Base-by-base conservation (phyloP, 2,329 filamentous ascomycete species). In the Fusarium avenaceum region DNA sequence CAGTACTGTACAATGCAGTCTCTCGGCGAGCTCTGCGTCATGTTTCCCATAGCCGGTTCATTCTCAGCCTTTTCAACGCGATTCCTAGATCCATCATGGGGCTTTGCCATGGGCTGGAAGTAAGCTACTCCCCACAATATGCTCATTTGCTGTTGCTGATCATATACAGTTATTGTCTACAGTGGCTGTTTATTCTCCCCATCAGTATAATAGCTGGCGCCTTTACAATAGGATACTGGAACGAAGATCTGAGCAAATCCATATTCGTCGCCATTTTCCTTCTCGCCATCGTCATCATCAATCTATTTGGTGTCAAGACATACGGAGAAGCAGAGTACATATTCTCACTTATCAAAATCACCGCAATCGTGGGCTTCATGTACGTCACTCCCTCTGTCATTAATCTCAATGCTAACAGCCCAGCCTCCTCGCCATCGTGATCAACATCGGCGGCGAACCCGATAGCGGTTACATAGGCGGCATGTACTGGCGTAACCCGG, bases 61-160 rank as follows among this genome's bases (percentile, higher is more conserved):
- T 98, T 97, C 77, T 93, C 93, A 0, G 91, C 93, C 7, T 97
- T 94, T 79, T 96, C 94, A n/a, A 97, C 93, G 13, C 89, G 95
- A 14, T 97, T 98, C 74, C 79, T 98, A 14, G 94, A 97, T 76
- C 95, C 94, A 0, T 94, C 94, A 1, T 97, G 93, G 93, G 94
- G 94, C 0, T 97, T 97, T 75, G 92, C 93, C 26, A 96, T 97
- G 93, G 94, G 93, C 10, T 97, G 93, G 93, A 97, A 96, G 85
- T 92, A 78, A 78, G 87, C 85, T 2, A 7, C 22, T 22, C 13
- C 2, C 17, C 2, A 14, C 17, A 8, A 38, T 1, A 2, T 20
- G 7, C 6, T 6, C 2, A 17, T 2, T 2, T 2, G 3, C 15
- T 19, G 11, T 10, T 15, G n/a, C 63, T 65, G 11, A 54, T 48